These are phyloP conservation scores for Ophiostoma montium DNA, from an alignment of 2,329 filamentous ascomycete genomes.

Conservation along the genomic window DNA sequence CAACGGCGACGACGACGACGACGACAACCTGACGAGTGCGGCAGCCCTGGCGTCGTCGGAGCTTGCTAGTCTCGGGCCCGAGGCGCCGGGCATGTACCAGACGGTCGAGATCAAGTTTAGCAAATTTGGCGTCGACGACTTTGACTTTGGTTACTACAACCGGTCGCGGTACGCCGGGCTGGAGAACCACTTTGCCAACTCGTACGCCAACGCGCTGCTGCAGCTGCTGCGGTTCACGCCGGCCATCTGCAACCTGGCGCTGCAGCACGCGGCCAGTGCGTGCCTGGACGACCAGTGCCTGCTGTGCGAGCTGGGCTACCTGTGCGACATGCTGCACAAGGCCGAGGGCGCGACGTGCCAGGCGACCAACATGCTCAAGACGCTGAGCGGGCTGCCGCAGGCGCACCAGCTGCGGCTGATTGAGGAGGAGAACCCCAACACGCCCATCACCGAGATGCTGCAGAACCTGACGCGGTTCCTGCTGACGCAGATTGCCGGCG, in stretches of 20 bases:
- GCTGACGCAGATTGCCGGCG: conserved; percentile 63
- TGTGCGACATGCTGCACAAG: conserved; percentile 97
- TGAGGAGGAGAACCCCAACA: conserved; percentile 66
- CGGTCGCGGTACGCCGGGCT: conserved; percentile 82
- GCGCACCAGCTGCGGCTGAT: conserved; percentile 64
- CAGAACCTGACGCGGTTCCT: conserved; percentile 79
- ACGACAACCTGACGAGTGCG: conserved; percentile 17
- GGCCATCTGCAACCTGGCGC: conserved; percentile 69
- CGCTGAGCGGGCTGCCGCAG: conserved; percentile 71
- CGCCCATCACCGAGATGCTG: conserved; percentile 65
- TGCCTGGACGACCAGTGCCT: conserved; percentile 76
- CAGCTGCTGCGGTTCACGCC: conserved; percentile 89
- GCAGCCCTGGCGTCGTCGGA: conserved; percentile 49
- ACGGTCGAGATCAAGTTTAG: conserved; percentile 98
- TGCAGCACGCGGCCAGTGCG: conserved; percentile 75
- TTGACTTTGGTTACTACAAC: conserved; percentile 96
- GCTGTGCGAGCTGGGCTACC: conserved; percentile 83
- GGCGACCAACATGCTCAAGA: conserved; percentile 86
- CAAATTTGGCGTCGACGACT: conserved; percentile 97
- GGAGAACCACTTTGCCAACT: conserved; percentile 93
- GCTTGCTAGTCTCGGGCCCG: conserved; percentile 60
- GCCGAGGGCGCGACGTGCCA: conserved; percentile 89
- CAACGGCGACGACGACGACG: conserved; percentile 41
- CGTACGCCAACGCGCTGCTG: conserved; percentile 83
- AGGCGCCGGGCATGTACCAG: conserved; percentile 78